Conservation (phyloP, 805 yeast species). For the Debaryomyces hansenii region DNA sequence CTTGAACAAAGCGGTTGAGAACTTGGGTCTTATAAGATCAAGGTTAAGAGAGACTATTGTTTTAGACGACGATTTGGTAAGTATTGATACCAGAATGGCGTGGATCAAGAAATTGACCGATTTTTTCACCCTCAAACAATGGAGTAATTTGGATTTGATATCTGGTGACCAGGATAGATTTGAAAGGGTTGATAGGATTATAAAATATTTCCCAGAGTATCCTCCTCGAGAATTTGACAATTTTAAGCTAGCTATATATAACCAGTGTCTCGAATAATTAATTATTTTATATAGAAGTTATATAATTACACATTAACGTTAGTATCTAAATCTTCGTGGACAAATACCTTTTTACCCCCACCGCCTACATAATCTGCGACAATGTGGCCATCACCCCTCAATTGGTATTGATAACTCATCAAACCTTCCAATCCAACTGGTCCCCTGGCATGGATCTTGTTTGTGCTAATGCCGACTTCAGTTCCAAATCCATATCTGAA, state of each 20-base stretch:
- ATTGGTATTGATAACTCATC: constrained; percentile 91
- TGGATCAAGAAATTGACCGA: constrained; percentile 72
- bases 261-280: not conserved
- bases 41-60: constrained; percentile 44
- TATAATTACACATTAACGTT: not conserved
- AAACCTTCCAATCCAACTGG: constrained; percentile 98
- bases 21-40: constrained; percentile 56
- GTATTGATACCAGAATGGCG: constrained; percentile 63
- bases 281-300: not conserved
- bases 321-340: constrained; percentile 54
- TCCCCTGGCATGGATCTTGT: constrained; percentile 96
- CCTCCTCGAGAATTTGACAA: constrained; percentile 39
- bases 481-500: constrained; percentile 98
- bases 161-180: constrained; percentile 19
- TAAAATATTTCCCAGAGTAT: constrained; percentile 49
- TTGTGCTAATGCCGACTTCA: constrained; percentile 96
- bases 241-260: constrained; percentile 12
- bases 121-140: constrained; percentile 53
- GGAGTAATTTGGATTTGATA: constrained; percentile 48
- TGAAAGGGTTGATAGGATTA: constrained; percentile 35
- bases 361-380: constrained; percentile 92
- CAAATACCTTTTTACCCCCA: constrained; percentile 79
- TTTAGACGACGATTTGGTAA: constrained; percentile 47
- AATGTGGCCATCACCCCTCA: constrained; percentile 90
- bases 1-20: constrained; percentile 59